Base-by-base conservation (phyloP, 495 filamentous ascomycete species). In the Elasticomyces elasticus region DNA sequence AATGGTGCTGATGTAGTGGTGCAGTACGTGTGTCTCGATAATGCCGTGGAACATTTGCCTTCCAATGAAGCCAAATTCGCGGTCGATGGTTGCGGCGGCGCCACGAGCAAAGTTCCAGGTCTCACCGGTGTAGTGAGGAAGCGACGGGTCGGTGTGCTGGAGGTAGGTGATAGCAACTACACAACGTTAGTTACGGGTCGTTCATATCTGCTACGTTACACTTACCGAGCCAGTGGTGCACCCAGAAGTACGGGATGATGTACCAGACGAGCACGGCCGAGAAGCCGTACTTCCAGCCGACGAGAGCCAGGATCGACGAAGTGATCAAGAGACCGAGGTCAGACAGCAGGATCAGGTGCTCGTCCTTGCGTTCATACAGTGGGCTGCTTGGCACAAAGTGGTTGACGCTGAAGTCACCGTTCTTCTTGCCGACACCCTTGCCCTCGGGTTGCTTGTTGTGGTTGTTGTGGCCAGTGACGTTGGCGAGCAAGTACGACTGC, bases 211-310 rank as follows among this genome's bases (percentile, higher is more conserved):
- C 35, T 9, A 20, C 13, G 10, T 12, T 1, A 25, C 7, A 72
- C 81, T 74, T 79, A 85, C 82, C 82, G 50, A 89, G 80, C 85
- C 92, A 98, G 80, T 97, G 91, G 79, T 98, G 94, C 23, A 97
- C 92, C 91, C 91, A 96, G 58, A 97, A 74, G 69, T 96, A 98
- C 10, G 92, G 92, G 52, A 94, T 64, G 64, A 86, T 81, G 70
- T 97, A 98, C 90, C 92, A 97, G 38, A 98, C 83, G 25, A 84
- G 70, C 63, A 97, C 72, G 71, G 94, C 95, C 59, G 75, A 64
- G 79, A 82, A 90, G 65, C 94, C 91, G 62, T 81, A 95, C 48
- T 70, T 87, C 68, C 81, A 77, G 28, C 69, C 69, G 26, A 71
- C 37, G 23, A 58, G 42, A 64, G 60, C 56, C 44, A 72, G 61